These are phyloP conservation scores for Yamadazyma diddensiae DNA, from an alignment of 1,139 yeast genomes.

Conservation along the genomic window DNA sequence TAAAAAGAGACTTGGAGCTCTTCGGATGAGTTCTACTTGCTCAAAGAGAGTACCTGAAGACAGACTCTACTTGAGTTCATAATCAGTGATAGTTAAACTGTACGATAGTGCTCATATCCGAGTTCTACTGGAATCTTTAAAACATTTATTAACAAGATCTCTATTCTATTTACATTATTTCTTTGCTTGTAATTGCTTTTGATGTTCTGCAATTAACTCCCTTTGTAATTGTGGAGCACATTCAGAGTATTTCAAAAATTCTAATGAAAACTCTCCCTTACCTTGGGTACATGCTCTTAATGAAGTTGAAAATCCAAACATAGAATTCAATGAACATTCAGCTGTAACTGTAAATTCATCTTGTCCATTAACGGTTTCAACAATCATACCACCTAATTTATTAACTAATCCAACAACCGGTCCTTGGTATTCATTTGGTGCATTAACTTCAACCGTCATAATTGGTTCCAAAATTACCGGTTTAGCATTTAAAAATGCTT, in stretches of 20 bases:
- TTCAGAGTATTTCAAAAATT: constrained; percentile 89
- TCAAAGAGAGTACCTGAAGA: too few species aligned
- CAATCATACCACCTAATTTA: constrained; percentile 88
- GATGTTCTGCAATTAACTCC: constrained; percentile 82
- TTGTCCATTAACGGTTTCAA: constrained; percentile 89
- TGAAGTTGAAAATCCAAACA: constrained; percentile 96
- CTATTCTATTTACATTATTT: constrained; percentile 13
- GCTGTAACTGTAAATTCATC: constrained; percentile 94
- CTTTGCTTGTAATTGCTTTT: constrained; percentile 34
- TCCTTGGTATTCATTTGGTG: constrained; percentile 97
- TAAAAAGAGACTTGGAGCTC: too few species aligned
- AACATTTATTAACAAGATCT: too few species aligned
- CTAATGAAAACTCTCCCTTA: constrained; percentile 96
- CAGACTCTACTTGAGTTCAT: too few species aligned
- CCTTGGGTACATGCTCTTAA: constrained; percentile 98
- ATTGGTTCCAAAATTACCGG: constrained; percentile 95
- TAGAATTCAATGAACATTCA: constrained; percentile 89
- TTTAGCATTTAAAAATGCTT: constrained; percentile 78
- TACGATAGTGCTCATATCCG: too few species aligned
- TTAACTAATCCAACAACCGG: constrained; percentile 86
- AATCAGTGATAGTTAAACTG: too few species aligned
- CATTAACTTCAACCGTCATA: constrained; percentile 89
- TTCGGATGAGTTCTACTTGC: too few species aligned
- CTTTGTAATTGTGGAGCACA: constrained; percentile 88
- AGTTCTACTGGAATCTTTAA: too few species aligned